Conservation (phyloP, 169 alveolate species). For the Plasmodium sp. region DNA sequence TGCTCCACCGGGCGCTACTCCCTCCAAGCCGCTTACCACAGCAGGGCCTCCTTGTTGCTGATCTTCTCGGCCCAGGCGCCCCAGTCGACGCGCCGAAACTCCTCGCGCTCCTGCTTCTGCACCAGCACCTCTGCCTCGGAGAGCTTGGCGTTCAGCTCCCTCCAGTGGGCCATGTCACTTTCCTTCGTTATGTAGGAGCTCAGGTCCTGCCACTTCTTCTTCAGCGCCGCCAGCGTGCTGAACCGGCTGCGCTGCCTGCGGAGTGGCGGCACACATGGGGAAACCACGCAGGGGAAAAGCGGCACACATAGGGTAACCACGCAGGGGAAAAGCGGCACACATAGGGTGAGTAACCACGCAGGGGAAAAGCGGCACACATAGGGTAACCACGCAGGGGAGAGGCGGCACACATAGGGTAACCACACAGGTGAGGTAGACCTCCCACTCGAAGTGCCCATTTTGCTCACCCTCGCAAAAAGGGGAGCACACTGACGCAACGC, state of each 20-base stretch:
- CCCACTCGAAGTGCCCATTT: neutral
- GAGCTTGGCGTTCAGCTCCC: slow-evolving; percentile 37
- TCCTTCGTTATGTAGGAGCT: slow-evolving; percentile 60
- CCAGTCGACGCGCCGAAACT: slow-evolving; percentile 74
- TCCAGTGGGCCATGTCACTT: slow-evolving; percentile 48
- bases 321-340: too few species aligned
- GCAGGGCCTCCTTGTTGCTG: slow-evolving; percentile 75
- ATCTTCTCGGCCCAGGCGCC: slow-evolving; percentile 64
- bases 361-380: too few species aligned
- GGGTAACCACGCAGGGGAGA: too few species aligned
- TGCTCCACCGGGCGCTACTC: neutral
- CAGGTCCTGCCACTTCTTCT: slow-evolving; percentile 67
- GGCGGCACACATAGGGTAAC: neutral
- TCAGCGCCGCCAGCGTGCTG: slow-evolving; percentile 31
- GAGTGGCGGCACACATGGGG: neutral
- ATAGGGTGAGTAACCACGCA: too few species aligned
- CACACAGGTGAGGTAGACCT: neutral
- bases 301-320: neutral
- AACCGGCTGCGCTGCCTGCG: slow-evolving; percentile 16
- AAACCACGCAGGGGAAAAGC: neutral
- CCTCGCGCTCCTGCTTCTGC: slow-evolving; percentile 16
- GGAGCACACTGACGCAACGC: neutral
- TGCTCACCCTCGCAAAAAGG: neutral
- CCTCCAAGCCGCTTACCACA: slow-evolving; percentile 29
- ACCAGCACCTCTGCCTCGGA: slow-evolving; percentile 49